phyloP scores from a whole-genome alignment of 2,329 filamentous ascomycete genomes.

The Pseudofabraea citricarpa region DNA sequence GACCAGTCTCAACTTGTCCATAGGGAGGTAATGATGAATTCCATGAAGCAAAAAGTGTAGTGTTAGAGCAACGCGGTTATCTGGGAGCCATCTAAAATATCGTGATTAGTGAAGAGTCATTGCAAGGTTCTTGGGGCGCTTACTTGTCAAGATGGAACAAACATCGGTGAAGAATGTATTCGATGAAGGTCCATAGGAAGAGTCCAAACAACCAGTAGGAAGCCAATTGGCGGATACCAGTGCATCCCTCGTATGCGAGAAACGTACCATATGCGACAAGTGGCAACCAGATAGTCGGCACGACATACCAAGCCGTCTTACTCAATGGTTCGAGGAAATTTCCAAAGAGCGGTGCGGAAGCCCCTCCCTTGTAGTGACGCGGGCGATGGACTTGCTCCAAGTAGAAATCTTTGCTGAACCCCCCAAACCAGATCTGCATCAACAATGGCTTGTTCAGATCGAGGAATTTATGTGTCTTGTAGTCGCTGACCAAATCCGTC shows the following conservation, averaged over 20 bases:
- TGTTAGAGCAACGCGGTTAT: constrained; percentile 83
- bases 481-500: constrained; percentile 73
- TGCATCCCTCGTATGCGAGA: constrained; percentile 58
- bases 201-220: constrained; percentile 68
- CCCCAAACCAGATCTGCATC: constrained; percentile 80
- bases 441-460: constrained; percentile 83
- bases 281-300: constrained; percentile 84
- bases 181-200: constrained; percentile 80
- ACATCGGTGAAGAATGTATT: constrained; percentile 85
- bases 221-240: constrained; percentile 39
- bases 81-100: constrained; percentile 68
- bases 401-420: constrained; percentile 94
- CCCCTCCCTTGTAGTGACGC: constrained; percentile 89
- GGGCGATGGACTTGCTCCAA: constrained; percentile 93
- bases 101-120: constrained; percentile 23
- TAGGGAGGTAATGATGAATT: constrained; percentile 97
- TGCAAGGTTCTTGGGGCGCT: constrained; percentile 29
- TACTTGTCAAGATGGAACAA: constrained; percentile 93
- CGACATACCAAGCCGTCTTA: constrained; percentile 90
- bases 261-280: constrained; percentile 67
- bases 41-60: constrained; percentile 92
- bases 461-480: constrained; percentile 87
- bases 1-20: constrained; percentile 95
- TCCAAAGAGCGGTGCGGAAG: constrained; percentile 89
- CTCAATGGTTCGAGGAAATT: constrained; percentile 98